Conservation (phyloP, 2,329 filamentous ascomycete species). For the Cladophialophora chaetospira region DNA sequence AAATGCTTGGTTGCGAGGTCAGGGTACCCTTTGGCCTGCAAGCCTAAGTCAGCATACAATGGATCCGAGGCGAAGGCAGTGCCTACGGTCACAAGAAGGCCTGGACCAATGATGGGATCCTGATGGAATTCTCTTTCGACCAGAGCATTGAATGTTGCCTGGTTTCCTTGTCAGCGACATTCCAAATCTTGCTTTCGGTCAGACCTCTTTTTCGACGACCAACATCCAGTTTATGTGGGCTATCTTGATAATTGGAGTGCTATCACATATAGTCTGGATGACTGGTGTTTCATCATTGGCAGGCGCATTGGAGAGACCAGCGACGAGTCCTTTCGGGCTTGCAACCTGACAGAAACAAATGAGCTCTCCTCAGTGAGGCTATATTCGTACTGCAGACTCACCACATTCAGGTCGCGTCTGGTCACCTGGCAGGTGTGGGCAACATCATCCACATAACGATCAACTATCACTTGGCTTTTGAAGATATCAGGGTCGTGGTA, state of each 20-base stretch:
- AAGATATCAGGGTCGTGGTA: constrained; percentile 64
- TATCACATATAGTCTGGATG: constrained; percentile 16
- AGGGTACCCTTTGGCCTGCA: constrained; percentile 65
- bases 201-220: constrained; percentile 65
- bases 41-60: constrained; percentile 9
- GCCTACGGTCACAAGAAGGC: constrained; percentile 59
- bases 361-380: neutral
- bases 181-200: neutral
- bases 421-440: constrained; percentile 61
- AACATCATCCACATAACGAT: constrained; percentile 62
- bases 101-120: constrained; percentile 43
- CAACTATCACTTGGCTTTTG: constrained; percentile 58
- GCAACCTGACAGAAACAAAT: constrained; percentile 39
- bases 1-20: constrained; percentile 61
- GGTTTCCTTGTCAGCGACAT: constrained; percentile 13
- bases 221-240: constrained; percentile 58
- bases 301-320: constrained; percentile 34
- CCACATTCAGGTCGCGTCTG: constrained; percentile 59
- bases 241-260: constrained; percentile 32
- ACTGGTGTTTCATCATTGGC: constrained; percentile 8
- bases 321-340: constrained; percentile 47
- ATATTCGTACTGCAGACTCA: constrained; percentile 37
- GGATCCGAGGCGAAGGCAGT: neutral
- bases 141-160: constrained; percentile 64
- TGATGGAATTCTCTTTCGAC: constrained; percentile 52